phyloP scores from a whole-genome alignment of 352 stramenopile species.

The Phytophthora quininea region DNA sequence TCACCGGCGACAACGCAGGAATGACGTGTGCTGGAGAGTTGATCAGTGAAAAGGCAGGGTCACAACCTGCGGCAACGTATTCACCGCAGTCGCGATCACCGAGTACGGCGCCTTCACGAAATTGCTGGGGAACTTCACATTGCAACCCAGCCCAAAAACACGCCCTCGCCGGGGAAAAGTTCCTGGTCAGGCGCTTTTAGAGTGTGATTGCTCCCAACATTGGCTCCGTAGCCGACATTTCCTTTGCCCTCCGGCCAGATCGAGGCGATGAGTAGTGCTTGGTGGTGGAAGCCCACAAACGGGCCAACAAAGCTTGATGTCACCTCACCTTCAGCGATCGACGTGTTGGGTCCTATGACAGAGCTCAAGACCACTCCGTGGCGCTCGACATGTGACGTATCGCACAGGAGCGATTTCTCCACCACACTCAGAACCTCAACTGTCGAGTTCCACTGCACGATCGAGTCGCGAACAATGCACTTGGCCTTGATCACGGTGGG shows the following conservation, averaged over 20 bases:
- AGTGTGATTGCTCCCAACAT: conserved; percentile 98
- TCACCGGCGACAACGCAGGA: conserved; percentile 73
- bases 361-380: conserved; percentile 88
- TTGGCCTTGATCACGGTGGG: conserved; percentile 53
- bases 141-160: conserved; percentile 96
- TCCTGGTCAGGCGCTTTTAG: conserved; percentile 91
- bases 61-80: conserved; percentile 87
- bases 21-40: conserved; percentile 81
- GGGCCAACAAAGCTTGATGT: conserved; percentile 92
- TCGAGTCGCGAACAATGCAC: conserved; percentile 63
- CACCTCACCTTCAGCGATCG: conserved; percentile 89
- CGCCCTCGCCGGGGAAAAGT: conserved; percentile 91
- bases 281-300: conserved; percentile 96
- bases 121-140: conserved; percentile 96
- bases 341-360: conserved; percentile 87
- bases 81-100: conserved; percentile 93
- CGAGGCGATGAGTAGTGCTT: conserved; percentile 91
- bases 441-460: conserved; percentile 76
- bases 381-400: conserved; percentile 77
- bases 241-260: conserved; percentile 93
- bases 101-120: conserved; percentile 93
- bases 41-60: conserved; percentile 81
- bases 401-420: conserved; percentile 72
- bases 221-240: conserved; percentile 94
- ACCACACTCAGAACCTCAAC: conserved; percentile 77